Percentiles rank a stretch among this genome's conserved stretches.
These are phyloP conservation scores for Spencermartinsiella ligniputridi DNA, from an alignment of 1,139 yeast genomes.

Conservation along the genomic window DNA sequence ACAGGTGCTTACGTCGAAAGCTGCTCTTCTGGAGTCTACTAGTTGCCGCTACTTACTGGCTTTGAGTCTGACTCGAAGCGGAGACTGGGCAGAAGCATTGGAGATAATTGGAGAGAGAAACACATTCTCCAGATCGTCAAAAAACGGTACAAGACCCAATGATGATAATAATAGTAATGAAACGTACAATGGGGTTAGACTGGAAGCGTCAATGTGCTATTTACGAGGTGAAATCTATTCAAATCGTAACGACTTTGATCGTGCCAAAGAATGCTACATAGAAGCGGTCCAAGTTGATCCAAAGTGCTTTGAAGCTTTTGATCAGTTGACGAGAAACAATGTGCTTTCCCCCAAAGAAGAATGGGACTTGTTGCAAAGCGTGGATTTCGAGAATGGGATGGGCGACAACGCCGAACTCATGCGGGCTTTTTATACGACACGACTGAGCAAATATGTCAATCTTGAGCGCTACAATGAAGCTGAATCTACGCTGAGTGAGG, in stretches of 20 bases:
- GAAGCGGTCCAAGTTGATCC: conserved; percentile 88
- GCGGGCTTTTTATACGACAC: conserved; percentile 66
- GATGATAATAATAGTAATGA: conserved; percentile 13
- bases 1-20: conserved; percentile 45
- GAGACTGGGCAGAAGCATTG: conserved; percentile 84
- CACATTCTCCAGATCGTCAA: conserved; percentile 46
- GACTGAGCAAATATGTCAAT: conserved; percentile 70
- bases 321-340: conserved; percentile 68
- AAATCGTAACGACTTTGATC: conserved; percentile 76
- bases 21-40: conserved; percentile 43
- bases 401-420: conserved; percentile 82
- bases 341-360: conserved; percentile 78
- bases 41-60: conserved; percentile 84
- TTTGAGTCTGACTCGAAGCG: conserved; percentile 66
- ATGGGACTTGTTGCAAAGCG: conserved; percentile 66
- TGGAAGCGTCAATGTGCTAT: conserved; percentile 85
- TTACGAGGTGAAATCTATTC: conserved; percentile 81
- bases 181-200: conserved; percentile 65
- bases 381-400: conserved; percentile 63
- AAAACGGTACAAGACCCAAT: conserved; percentile 17
- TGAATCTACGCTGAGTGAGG: conserved; percentile 60
- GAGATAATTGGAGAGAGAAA: conserved; percentile 81
- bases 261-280: conserved; percentile 81
- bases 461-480: conserved; percentile 60
- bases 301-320: conserved; percentile 90